Evolutionary conservation across 2,329 filamentous ascomycete species (phyloP), one percentile per base, ranked within the genome.

Genomic region (Davidsoniella eucalypti): DNA sequence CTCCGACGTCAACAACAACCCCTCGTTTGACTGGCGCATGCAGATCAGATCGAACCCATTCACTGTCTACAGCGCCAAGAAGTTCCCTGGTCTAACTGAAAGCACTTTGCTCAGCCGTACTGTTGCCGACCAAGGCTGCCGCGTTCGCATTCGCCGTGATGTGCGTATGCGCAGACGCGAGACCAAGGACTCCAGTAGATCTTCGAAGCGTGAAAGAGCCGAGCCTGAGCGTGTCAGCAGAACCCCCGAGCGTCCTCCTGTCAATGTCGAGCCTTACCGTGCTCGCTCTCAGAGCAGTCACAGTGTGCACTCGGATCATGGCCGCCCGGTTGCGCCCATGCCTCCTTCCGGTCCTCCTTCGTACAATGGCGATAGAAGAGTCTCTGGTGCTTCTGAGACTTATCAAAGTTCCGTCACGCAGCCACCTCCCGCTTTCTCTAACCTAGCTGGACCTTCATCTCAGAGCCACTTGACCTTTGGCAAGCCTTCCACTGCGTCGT

Each of bases 121-220:
- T 36, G 87, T 98, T 41, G 88, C 90, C 16, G 90, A 98, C 64
- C 92, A 98, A 66, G 92, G 92, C 52, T 96, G 92, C 64, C 86
- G 90, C 57, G 92, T 98, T 25, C 83, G 92, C 43, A 98, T 98
- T 59, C 79, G 92, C 51, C 84, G 92, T 55, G 92, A 96, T 66
- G 86, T 94, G 5, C 80, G 87, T 52, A 93, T 94, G 84, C 80
- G 87, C 65, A 82, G 86, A 60, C 80, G 87, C 37, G 84, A 87
- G 54, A 75, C 75, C 54, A 88, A 90, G 66, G 67, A 69, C 44
- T 64, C 61, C 47, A 65, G 67, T 6, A 37, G 42, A 16, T 66
- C 66, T 29, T 64, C 65, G 44, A 69, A 4, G 23, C 75, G 78
- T 56, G 78, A 83, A 18, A 82, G 80, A 60, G 79, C 85, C n/a